These are phyloP conservation scores for Grigorovia yakushimaensis DNA, from an alignment of 805 yeast genomes.

Conservation along the genomic window DNA sequence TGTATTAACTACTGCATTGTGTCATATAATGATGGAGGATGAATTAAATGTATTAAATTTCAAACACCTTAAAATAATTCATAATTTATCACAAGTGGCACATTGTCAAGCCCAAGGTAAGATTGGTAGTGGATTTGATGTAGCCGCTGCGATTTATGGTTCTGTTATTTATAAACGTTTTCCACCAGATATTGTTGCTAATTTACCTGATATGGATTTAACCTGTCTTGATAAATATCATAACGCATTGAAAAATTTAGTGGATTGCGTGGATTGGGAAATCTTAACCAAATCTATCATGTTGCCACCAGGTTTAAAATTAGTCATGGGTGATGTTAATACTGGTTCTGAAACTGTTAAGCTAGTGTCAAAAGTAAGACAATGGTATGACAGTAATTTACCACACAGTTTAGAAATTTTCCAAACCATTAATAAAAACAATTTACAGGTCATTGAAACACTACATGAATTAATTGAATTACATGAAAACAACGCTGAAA, in stretches of 20 bases:
- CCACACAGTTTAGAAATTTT: constrained; percentile 46
- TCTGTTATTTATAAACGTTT: constrained; percentile 77
- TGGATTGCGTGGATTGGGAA: constrained; percentile 48
- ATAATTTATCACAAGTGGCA: constrained; percentile 78
- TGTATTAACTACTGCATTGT: constrained; percentile 61
- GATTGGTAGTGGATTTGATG: constrained; percentile 95
- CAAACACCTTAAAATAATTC: constrained; percentile 36
- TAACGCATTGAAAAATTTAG: constrained; percentile 27
- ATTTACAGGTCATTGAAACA: constrained; percentile 43
- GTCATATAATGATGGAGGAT: constrained; percentile 34
- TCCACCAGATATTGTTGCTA: constrained; percentile 41
- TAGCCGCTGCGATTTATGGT: constrained; percentile 91
- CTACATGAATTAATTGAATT: constrained; percentile 34
- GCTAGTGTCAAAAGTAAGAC: constrained; percentile 62
- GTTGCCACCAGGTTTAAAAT: constrained; percentile 57
- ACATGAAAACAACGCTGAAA: constrained; percentile 18
- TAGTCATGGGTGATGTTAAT: constrained; percentile 87
- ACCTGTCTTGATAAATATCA: constrained; percentile 18
- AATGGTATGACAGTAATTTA: constrained; percentile 54
- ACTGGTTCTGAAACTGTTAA: constrained; percentile 95
- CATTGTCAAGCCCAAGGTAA: constrained; percentile 93
- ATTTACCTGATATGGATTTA: constrained; percentile 21
- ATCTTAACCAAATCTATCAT: constrained; percentile 44
- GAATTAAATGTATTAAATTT: constrained; percentile 25
- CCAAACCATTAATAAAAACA: constrained; percentile 45